phyloP scores from a whole-genome alignment of 2,329 filamentous ascomycete species.

The Didymella lethalis region DNA sequence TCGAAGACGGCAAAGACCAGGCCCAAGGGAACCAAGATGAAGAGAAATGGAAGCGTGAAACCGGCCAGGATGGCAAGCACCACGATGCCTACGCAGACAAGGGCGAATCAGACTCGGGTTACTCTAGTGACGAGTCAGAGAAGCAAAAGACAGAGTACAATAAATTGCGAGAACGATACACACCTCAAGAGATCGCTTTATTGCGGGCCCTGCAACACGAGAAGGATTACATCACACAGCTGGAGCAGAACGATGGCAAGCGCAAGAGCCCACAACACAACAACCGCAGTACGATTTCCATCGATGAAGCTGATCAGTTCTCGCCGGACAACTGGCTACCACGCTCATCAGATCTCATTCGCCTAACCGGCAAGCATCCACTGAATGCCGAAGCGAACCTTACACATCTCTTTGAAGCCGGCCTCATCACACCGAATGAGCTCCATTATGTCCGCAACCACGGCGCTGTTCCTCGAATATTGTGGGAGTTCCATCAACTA shows the following conservation, averaged over 20 bases:
- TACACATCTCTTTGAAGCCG: constrained; percentile 54
- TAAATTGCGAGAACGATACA: constrained; percentile 49
- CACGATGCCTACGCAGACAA: constrained; percentile 47
- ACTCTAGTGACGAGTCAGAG: constrained; percentile 30
- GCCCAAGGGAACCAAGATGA: constrained; percentile 34
- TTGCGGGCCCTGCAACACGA: constrained; percentile 55
- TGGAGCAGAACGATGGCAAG: constrained; percentile 57
- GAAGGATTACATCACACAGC: constrained; percentile 51
- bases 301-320: constrained; percentile 61
- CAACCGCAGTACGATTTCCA: constrained; percentile 44
- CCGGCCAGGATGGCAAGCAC: constrained; percentile 47
- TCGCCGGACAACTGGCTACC: constrained; percentile 64
- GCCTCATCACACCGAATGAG: constrained; percentile 61
- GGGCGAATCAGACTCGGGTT: constrained; percentile 24
- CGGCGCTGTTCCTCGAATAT: constrained; percentile 59
- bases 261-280: constrained; percentile 48
- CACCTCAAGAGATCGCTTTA: constrained; percentile 52
- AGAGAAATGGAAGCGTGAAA: constrained; percentile 34
- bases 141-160: constrained; percentile 34
- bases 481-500: constrained; percentile 60
- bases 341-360: constrained; percentile 56
- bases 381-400: constrained; percentile 60
- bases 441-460: constrained; percentile 64
- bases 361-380: constrained; percentile 62
- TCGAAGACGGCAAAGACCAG: not conserved